phyloP scores from a whole-genome alignment of 805 yeast genomes.

The Candida nanaspora region DNA sequence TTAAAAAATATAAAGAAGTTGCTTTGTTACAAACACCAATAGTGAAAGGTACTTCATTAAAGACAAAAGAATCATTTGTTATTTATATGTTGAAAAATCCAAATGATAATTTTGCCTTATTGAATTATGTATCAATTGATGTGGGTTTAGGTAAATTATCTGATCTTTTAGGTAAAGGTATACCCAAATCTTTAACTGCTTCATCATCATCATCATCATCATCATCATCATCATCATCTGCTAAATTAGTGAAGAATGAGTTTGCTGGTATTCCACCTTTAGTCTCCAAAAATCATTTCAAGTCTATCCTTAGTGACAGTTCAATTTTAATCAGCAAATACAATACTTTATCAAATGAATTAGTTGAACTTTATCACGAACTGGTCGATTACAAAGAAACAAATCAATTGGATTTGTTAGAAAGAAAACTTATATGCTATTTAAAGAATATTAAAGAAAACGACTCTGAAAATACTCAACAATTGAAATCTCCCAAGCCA shows the following conservation, averaged over 20 bases:
- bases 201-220: too few relatives aligned
- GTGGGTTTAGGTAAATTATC: conserved; percentile 62
- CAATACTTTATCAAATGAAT: conserved; percentile 14
- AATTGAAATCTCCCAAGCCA: too few relatives aligned
- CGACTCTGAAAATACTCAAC: too few relatives aligned
- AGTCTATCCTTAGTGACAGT: conserved; percentile 14
- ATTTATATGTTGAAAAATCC: conserved; percentile 33
- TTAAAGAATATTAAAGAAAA: conserved; percentile 21
- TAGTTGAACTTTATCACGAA: conserved; percentile 20
- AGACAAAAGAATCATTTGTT: conserved; percentile 33
- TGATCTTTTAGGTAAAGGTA: conserved; percentile 63
- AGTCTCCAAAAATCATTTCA: conserved; percentile 12
- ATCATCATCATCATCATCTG: not conserved
- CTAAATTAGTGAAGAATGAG: not conserved
- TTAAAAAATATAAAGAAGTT: conserved; percentile 9
- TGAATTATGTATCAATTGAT: conserved; percentile 42
- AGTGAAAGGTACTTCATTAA: conserved; percentile 37
- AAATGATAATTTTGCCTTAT: conserved; percentile 35
- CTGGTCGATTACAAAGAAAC: conserved; percentile 16
- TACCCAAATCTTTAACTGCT: too few relatives aligned
- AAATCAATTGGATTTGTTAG: conserved; percentile 22
- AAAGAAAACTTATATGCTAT: conserved; percentile 22
- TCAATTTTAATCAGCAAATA: conserved; percentile 17
- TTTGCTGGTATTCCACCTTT: conserved; percentile 3
- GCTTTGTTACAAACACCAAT: conserved; percentile 24